A percentile compares a stretch with the other conserved stretches of the same genome.
phyloP scores from a whole-genome alignment of 345 rosid species.

The Pugionium cornutum region DNA sequence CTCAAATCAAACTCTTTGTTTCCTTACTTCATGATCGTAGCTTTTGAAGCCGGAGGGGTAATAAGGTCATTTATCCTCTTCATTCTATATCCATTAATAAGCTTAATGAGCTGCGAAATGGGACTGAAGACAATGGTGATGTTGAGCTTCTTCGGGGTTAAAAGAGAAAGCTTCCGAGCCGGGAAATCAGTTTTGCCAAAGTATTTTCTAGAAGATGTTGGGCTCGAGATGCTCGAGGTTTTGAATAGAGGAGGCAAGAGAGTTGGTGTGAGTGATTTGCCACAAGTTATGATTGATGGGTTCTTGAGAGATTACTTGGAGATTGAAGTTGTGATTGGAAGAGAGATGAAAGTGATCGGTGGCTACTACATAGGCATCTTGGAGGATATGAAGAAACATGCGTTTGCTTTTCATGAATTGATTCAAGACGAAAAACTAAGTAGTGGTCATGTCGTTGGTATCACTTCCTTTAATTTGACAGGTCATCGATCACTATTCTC shows the following conservation, averaged over 20 bases:
- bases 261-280: constrained; percentile 53
- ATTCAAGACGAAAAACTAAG: constrained; percentile 21
- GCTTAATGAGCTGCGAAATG: constrained; percentile 40
- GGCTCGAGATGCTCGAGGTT: constrained; percentile 48
- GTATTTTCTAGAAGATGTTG: constrained; percentile 62
- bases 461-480: constrained; percentile 42
- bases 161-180: constrained; percentile 37
- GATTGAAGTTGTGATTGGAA: constrained; percentile 50
- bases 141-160: constrained; percentile 53
- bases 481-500: constrained; percentile 46
- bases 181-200: constrained; percentile 62
- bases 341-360: constrained; percentile 48
- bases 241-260: constrained; percentile 48
- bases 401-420: constrained; percentile 24
- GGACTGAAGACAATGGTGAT: constrained; percentile 54
- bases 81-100: constrained; percentile 51
- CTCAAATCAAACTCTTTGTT: constrained; percentile 52
- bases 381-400: constrained; percentile 39
- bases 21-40: constrained; percentile 71
- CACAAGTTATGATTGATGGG: constrained; percentile 59
- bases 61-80: constrained; percentile 55
- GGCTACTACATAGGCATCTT: constrained; percentile 57
- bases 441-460: constrained; percentile 45
- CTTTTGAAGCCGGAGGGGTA: constrained; percentile 62
- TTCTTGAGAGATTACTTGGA: constrained; percentile 54